Base-by-base conservation (phyloP, 805 yeast species). In the Saccharomycopsis oosterbeekiorum region DNA sequence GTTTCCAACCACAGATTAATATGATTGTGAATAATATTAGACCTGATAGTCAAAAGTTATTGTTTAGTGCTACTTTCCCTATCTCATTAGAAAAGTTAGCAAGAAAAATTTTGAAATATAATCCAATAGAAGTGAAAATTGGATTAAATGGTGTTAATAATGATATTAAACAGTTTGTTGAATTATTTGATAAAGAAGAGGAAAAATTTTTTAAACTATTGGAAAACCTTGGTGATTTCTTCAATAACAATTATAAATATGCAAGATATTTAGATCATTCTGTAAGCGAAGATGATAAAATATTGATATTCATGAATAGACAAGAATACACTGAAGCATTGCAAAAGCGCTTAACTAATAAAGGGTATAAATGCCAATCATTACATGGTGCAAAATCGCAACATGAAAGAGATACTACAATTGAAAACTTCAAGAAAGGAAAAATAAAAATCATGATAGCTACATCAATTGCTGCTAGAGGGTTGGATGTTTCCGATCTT, bases 21-120 rank as follows among this genome's bases (percentile, higher is more conserved):
- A 89, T 89, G 68, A 86, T 94, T 24, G 77, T 91, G 69, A 77
- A 81, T 15, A 86, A 87, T 42, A 78, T 89, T 1, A 77, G 97
- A 57, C 94, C 94, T 0, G 97, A 92, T 69, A 77, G 87, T 57
- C 98, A 93, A 69, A 88, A 94, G 17, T 93, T 92, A 2, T 73
- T 94, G 29, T 94, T 93, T 70, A 90, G 97, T 11, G 99, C 99
- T 0, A 94, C 99, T 0, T 91, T 94, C 67, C 97, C 97, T 0
- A 75, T 80, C 5, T 85, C 85, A 63, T 81, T 94, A 80, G 96
- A 89, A 68, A 73, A 75, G 1, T 77, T 92, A 65, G 97, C 97
- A 0, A 76, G 81, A 50, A 81, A 83, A 58, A 78, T 87, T 1
- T 72, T 94, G 36, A 64, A 70, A 1, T 36, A 57, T 42, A 75